Base-by-base conservation (phyloP, 129 eudicot genomes). In the Pseudognaphalium luteoalbum region DNA sequence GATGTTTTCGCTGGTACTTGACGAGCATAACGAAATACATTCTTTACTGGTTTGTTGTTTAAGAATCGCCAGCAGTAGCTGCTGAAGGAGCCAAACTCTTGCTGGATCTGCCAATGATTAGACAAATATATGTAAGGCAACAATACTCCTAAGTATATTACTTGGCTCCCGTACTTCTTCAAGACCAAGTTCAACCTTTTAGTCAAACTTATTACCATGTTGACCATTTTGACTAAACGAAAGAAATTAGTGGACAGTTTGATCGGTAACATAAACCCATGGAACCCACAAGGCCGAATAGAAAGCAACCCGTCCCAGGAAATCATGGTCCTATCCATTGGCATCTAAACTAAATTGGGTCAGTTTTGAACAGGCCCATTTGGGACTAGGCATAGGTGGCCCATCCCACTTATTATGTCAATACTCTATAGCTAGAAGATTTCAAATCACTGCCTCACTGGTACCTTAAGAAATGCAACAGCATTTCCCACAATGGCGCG, bases 61-160 rank as follows among this genome's bases (percentile, higher is more conserved):
- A 92, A 74, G 34, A 89, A 92, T 7, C 80, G 84, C 97, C 91
- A 92, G 62, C 78, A 80, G 74, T 89, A 92, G 73, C 61, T 72
- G 66, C 85, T 86, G 67, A 92, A 87, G 71, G 97, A 92, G 37
- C 93, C 93, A 83, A 89, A 92, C 42, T 92, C 96, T 72, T 89
- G 85, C 78, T 89, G 93, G 39, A 92, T 73, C 97, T 92, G 84
- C 63, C 81, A 22, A 78, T 62, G 39, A 76, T 60, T 34, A 71
- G 54, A 56, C 14, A 44, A 44, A 62, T 39, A 33, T 30, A 51
- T 16, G 19, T 34, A 6, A 66, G 14, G 73, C 7, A 42, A 68
- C 33, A 29, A 32, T 28, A 58, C 28, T 20, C 2, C 2, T 21
- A 57, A 2, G 29, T 57, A 20, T 6, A 20, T 57, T n/a, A 57